phyloP scores from a whole-genome alignment of 1,284 basidiomycete species.

The Pseudozyma sp. region DNA sequence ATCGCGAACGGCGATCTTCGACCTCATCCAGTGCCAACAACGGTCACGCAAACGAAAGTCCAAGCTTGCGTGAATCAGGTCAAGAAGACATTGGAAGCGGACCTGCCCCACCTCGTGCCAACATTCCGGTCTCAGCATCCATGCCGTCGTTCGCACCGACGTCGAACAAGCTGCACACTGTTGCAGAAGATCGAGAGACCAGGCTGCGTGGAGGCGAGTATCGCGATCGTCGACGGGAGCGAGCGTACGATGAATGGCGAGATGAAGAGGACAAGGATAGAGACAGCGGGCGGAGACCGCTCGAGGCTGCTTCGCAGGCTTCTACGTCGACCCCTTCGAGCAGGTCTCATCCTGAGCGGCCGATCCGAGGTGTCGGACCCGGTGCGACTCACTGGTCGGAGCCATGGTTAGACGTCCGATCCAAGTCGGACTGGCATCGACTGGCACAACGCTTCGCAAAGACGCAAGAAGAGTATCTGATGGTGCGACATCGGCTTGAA shows the following conservation, averaged over 20 bases:
- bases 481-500: constrained; percentile 20
- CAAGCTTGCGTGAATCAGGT: constrained; percentile 6
- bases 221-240: constrained; percentile 23
- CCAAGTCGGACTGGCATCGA: constrained; percentile 41
- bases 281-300: neutral
- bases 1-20: neutral
- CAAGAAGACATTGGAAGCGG: constrained; percentile 2
- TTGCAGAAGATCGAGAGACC: constrained; percentile 13
- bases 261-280: constrained; percentile 2
- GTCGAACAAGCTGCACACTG: constrained; percentile 13
- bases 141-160: constrained; percentile 22
- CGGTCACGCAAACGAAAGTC: constrained; percentile 4
- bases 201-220: constrained; percentile 3
- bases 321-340: no score
- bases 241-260: constrained; percentile 21
- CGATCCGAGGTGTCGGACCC: constrained; percentile 41
- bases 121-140: constrained; percentile 19
- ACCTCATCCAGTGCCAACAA: neutral
- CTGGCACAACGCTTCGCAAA: constrained; percentile 45
- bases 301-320: neutral
- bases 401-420: constrained; percentile 49
- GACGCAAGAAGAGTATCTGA: constrained; percentile 41
- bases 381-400: constrained; percentile 51
- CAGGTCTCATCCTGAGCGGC: constrained; percentile 8
- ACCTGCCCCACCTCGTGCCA: constrained; percentile 9